Conservation (phyloP, 208 protist genomes). For the Trypanosoma vivax region DNA sequence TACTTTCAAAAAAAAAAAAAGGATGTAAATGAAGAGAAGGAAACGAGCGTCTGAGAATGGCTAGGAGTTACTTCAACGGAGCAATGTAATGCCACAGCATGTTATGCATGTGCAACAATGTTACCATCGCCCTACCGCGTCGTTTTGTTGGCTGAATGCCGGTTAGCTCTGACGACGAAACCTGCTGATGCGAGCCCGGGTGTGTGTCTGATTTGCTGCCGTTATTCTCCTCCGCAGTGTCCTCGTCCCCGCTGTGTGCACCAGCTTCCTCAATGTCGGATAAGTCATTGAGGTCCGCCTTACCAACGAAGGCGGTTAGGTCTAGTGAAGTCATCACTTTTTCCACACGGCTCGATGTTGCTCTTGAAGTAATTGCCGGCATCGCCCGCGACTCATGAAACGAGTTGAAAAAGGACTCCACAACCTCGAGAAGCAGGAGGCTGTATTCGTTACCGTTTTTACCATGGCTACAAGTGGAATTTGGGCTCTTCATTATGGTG, state of each 20-base stretch:
- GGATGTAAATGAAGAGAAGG: no score
- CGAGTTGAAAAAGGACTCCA: slow-evolving; percentile 49
- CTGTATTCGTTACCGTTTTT: slow-evolving; percentile 4
- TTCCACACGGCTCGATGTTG: slow-evolving; percentile 63
- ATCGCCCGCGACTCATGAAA: slow-evolving; percentile 48
- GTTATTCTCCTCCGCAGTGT: slow-evolving; percentile 30
- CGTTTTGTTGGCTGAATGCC: background rate
- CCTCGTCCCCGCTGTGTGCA: slow-evolving; percentile 22
- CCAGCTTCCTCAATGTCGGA: slow-evolving; percentile 18
- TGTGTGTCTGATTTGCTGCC: background rate
- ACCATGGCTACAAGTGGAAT: background rate
- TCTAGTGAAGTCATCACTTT: slow-evolving; percentile 49
- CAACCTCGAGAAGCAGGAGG: slow-evolving; percentile 40
- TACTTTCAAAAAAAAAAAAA: no score
- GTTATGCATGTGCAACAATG: slow-evolving; percentile 27
- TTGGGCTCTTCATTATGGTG: background rate
- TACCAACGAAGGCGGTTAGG: slow-evolving; percentile 40
- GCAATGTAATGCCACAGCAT: slow-evolving; percentile 34
- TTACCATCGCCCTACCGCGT: slow-evolving; percentile 9
- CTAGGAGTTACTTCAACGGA: slow-evolving; percentile 36
- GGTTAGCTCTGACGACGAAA: background rate
- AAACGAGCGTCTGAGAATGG: background rate
- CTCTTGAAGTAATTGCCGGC: slow-evolving; percentile 46
- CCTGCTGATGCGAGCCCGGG: no score
- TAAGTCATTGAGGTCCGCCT: slow-evolving; percentile 10